Percentiles rank a stretch among this genome's conserved stretches.
Evolutionary conservation across 768 basidiomycete species (phyloP).

Genomic region (Russula foetens): DNA sequence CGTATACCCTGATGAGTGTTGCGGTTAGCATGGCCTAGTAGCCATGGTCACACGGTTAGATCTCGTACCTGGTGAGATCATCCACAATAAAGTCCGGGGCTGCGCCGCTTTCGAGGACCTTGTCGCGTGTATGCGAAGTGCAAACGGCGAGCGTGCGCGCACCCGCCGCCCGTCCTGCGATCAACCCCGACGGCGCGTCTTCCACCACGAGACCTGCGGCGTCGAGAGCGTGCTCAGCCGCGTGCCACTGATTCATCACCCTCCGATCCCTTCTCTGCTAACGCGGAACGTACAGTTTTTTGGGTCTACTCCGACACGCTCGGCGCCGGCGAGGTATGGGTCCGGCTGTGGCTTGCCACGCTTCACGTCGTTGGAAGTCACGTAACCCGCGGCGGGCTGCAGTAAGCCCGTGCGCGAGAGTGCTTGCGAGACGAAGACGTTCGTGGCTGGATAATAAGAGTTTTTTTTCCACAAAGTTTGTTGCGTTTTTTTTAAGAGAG

Average conservation of each 20-base stretch:
- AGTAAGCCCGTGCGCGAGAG: conserved; percentile 56
- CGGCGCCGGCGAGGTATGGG: conserved; percentile 77
- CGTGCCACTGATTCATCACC: not conserved
- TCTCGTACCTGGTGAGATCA: conserved; percentile 56
- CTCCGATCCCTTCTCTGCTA: not conserved
- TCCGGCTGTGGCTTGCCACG: conserved; percentile 84
- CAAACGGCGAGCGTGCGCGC: conserved; percentile 73
- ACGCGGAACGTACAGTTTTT: conserved; percentile 41
- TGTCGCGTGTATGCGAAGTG: conserved; percentile 60
- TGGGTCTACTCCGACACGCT: conserved; percentile 45
- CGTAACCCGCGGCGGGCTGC: conserved; percentile 47
- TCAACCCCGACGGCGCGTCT: conserved; percentile 80
- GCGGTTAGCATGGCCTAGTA: not conserved
- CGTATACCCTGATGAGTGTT: conserved; percentile 33
- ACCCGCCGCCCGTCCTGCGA: conserved; percentile 68
- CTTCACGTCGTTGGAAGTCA: conserved; percentile 65
- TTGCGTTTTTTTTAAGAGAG: conserved; percentile 31
- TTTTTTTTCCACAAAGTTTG: not conserved
- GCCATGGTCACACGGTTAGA: not conserved
- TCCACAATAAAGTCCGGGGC: conserved; percentile 58
- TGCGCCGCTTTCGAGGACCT: conserved; percentile 43
- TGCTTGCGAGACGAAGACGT: conserved; percentile 59
- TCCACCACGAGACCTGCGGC: conserved; percentile 73
- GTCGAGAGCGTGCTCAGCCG: conserved; percentile 1
- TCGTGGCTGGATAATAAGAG: conserved; percentile 70